Conservation (phyloP, 495 filamentous ascomycete species). For the Trichocladium uniseriatum region DNA sequence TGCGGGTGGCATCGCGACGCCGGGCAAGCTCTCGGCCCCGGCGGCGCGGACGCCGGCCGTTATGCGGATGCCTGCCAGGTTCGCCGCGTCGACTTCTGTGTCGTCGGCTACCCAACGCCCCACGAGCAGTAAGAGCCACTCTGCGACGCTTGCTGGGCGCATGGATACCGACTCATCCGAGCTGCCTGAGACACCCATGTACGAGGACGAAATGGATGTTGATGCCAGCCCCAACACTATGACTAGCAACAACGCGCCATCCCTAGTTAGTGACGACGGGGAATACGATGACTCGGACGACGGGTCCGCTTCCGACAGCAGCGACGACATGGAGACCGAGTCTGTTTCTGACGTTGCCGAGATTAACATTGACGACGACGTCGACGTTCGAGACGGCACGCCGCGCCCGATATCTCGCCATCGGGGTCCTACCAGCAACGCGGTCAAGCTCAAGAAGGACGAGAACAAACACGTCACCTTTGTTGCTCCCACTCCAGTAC, state of each 20-base stretch:
- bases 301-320: conserved; percentile 36
- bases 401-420: conserved; percentile 32
- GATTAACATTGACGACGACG: conserved; percentile 38
- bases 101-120: conserved; percentile 37
- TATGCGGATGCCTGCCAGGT: conserved; percentile 49
- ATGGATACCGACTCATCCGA: conserved; percentile 12
- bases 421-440: conserved; percentile 13
- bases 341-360: conserved; percentile 43
- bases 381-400: conserved; percentile 26
- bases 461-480: conserved; percentile 40
- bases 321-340: conserved; percentile 32
- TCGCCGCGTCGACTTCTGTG: conserved; percentile 44
- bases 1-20: conserved; percentile 10
- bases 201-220: conserved; percentile 44
- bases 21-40: conserved; percentile 16
- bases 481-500: conserved; percentile 31
- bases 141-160: conserved; percentile 5
- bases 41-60: conserved; percentile 31
- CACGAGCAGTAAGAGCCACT: conserved; percentile 46
- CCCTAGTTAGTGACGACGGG: conserved; percentile 78
- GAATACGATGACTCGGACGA: conserved; percentile 56
- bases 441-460: conserved; percentile 35
- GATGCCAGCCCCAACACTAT: conserved; percentile 73
- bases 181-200: conserved; percentile 34
- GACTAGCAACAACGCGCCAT: conserved; percentile 72